Conservation (phyloP, 805 yeast species). For the Metschnikowia peoriensis region DNA sequence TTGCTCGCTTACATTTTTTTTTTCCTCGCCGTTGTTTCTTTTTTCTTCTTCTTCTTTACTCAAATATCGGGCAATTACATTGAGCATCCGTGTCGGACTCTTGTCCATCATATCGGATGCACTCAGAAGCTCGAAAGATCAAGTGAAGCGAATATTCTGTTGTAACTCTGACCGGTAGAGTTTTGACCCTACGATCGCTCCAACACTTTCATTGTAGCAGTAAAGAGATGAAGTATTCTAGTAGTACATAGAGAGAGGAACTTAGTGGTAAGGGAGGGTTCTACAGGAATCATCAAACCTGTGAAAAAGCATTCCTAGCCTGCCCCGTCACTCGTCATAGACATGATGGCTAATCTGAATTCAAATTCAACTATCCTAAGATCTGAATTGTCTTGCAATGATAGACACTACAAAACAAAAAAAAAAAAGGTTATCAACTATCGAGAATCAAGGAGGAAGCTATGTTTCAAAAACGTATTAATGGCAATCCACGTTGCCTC, state of each 20-base stretch:
- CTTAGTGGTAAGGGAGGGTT: too few relatives aligned
- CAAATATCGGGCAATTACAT: slow-evolving; percentile 13
- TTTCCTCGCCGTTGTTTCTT: background rate
- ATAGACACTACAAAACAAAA: background rate
- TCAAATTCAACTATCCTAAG: too few relatives aligned
- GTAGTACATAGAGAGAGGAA: background rate
- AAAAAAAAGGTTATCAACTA: background rate
- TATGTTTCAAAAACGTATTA: background rate
- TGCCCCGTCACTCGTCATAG: background rate
- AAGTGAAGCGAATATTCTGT: slow-evolving; percentile 15
- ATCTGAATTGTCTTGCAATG: background rate
- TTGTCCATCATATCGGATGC: slow-evolving; percentile 18
- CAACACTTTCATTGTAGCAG: slow-evolving; percentile 11
- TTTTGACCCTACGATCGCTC: slow-evolving; percentile 22
- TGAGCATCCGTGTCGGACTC: slow-evolving; percentile 20
- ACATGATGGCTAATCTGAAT: too few relatives aligned
- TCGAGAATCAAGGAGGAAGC: background rate
- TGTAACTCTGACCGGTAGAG: slow-evolving; percentile 12
- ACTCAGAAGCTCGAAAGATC: slow-evolving; percentile 21
- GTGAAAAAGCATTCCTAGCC: too few relatives aligned
- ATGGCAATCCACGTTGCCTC: background rate
- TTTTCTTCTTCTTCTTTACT: background rate
- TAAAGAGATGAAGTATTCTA: too few relatives aligned
- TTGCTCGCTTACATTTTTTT: background rate
- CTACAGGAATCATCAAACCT: too few relatives aligned